Evolutionary conservation across 345 rosid species (phyloP), one percentile per base, ranked within the genome.

Genomic region (Atalantia buxifolia): DNA sequence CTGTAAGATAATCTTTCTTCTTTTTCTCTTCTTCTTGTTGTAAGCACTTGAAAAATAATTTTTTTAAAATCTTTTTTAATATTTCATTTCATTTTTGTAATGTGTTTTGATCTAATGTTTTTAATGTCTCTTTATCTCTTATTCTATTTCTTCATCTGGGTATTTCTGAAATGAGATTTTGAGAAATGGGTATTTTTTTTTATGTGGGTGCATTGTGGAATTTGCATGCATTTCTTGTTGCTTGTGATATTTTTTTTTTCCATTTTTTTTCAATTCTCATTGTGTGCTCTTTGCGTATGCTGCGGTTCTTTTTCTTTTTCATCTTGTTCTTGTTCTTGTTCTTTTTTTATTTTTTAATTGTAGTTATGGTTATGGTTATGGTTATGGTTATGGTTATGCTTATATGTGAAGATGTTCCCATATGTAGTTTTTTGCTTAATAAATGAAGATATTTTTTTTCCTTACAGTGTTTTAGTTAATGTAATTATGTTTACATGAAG

Each of bases 21-120:
- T 77, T 82, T 71, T 77, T 63, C 27, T 50, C 53, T 63, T 62
- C 50, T 57, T 74, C 30, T 40, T 38, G 30, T 21, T 50, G 53
- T 30, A 16, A 70, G 24, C 4, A 16, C 8, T n/a, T 2, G 3
- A 8, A 30, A 6, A 9, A 33, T 4, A 8, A 7, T 40, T 40
- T 40, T 40, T 9, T 40, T 6, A n/a, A n/a, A n/a, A n/a, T 6
- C 3, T 48, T 18, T 71, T 28, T 40, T 48, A 19, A 53, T 33
- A 50, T 76, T 8, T 25, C 31, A 12, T 14, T 40, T 78, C n/a
- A 40, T 57, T 33, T 66, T 57, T 40, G 60, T 76, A 78, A 50
- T 76, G 85, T 59, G 68, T 68, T 76, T 87, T 75, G 84, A 81
- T 87, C 88, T 81, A 69, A 24, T 7, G 67, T 73, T 59, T 72